Evolutionary conservation across 306 rosid species (phyloP).

Genomic region (Lithocarpus polystachyus): DNA sequence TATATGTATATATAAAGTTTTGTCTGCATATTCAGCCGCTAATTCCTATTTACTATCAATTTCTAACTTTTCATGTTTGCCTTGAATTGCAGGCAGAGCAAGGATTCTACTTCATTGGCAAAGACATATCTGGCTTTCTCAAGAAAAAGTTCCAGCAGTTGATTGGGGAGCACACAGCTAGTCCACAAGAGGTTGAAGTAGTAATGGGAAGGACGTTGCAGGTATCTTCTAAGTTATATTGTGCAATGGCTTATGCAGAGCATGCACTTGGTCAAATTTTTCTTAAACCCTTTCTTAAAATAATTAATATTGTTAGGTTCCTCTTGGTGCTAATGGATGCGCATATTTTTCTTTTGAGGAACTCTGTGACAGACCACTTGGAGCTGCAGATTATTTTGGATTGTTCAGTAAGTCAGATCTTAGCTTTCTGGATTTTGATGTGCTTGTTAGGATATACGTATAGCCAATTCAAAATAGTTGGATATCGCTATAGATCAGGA

Average conservation of each 20-base stretch:
- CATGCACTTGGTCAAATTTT: not conserved
- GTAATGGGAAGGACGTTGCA: conserved; percentile 85
- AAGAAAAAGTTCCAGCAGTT: conserved; percentile 65
- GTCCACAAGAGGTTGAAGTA: conserved; percentile 80
- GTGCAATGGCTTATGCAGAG: not conserved
- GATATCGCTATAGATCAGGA: conserved; percentile 2
- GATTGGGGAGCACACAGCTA: conserved; percentile 55
- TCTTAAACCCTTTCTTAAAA: conserved; percentile 9
- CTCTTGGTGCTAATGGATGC: conserved; percentile 82
- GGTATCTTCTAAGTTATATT: conserved; percentile 37
- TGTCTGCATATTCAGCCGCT: not conserved
- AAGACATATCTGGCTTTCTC: conserved; percentile 53
- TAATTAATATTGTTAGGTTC: conserved; percentile 47
- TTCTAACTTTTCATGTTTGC: conserved; percentile 14
- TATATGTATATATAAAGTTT: not conserved
- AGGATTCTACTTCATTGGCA: conserved; percentile 85
- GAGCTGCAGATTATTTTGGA: conserved; percentile 97
- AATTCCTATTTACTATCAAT: conserved; percentile 1
- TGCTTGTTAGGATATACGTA: conserved; percentile 2
- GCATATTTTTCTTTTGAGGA: conserved; percentile 85
- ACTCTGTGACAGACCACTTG: conserved; percentile 88
- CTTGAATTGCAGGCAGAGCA: conserved; percentile 64
- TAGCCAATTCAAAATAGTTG: conserved; percentile 2
- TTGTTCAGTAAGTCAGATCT: conserved; percentile 69
- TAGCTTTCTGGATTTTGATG: conserved; percentile 21